These are phyloP conservation scores for Carex myosuroides DNA, from an alignment of 176 grass and related monocot genomes.

Conservation along the genomic window DNA sequence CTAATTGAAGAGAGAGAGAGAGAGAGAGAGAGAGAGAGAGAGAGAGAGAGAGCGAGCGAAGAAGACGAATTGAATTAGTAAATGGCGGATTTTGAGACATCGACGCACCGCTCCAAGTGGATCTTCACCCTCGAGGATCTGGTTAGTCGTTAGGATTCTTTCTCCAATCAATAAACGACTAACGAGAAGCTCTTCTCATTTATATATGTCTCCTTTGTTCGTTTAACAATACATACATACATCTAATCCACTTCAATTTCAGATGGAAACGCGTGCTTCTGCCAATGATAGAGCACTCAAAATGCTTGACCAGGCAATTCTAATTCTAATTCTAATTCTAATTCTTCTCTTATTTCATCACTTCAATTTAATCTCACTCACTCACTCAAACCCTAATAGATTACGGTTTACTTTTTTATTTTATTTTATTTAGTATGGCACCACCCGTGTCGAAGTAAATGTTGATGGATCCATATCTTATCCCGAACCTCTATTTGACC, in stretches of 20 bases:
- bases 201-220: too few species aligned
- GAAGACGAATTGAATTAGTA: not conserved
- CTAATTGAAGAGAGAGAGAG: too few species aligned
- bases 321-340: not conserved
- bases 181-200: too few species aligned
- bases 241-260: not conserved
- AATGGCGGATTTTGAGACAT: conserved; percentile 87
- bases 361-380: too few species aligned
- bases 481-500: conserved; percentile 51
- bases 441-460: conserved; percentile 60
- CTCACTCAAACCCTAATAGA: too few species aligned
- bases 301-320: conserved; percentile 53
- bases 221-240: too few species aligned
- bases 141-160: conserved; percentile 22
- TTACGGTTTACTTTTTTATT: not conserved
- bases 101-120: conserved; percentile 74
- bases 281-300: conserved; percentile 52
- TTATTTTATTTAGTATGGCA: conserved; percentile 56
- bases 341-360: too few species aligned
- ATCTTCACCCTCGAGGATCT: conserved; percentile 73
- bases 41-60: too few species aligned
- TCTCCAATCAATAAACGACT: too few species aligned
- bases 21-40: too few species aligned
- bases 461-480: conserved; percentile 56
- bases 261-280: conserved; percentile 43